Conservation (phyloP, 2,329 filamentous ascomycete genomes). For the Aphanoascus verrucosus region DNA sequence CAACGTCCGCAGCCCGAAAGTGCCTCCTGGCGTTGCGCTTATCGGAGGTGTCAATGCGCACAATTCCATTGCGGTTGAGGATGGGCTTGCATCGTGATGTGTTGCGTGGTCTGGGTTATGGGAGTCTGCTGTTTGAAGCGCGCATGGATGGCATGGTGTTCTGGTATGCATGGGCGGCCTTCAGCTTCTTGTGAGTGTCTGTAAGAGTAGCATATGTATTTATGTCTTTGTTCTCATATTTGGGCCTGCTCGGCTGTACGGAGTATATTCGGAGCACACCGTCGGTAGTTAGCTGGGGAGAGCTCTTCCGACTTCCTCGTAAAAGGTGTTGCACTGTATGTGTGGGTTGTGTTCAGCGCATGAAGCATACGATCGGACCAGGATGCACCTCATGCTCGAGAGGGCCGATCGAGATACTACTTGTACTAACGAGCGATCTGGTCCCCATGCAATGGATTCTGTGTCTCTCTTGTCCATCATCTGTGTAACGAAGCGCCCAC, state of each 20-base stretch:
- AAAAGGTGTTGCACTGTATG: too few relatives aligned
- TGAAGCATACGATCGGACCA: too few relatives aligned
- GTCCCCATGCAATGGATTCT: too few relatives aligned
- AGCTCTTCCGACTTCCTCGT: too few relatives aligned
- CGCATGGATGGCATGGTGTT: neutral
- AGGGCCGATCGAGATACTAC: too few relatives aligned
- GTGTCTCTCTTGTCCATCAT: neutral
- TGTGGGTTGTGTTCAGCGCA: too few relatives aligned
- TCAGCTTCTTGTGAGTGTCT: neutral
- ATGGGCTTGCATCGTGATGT: neutral
- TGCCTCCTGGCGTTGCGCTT: conserved; percentile 48
- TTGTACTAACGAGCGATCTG: too few relatives aligned
- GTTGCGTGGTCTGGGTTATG: neutral
- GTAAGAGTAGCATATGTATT: too few relatives aligned
- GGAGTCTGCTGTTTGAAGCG: neutral
- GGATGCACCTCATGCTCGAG: too few relatives aligned
- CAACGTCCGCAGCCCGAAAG: conserved; percentile 45
- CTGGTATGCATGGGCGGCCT: neutral
- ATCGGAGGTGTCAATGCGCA: conserved; percentile 51
- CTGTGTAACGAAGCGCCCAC: neutral
- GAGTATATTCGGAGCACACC: neutral
- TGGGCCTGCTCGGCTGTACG: neutral
- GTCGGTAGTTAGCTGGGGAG: too few relatives aligned
- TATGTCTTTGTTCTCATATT: neutral
- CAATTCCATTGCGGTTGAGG: conserved; percentile 7